A percentile compares a stretch with the other conserved stretches of the same genome.
phyloP scores from a whole-genome alignment of 306 rosid genomes.

The Begonia masoniana region DNA sequence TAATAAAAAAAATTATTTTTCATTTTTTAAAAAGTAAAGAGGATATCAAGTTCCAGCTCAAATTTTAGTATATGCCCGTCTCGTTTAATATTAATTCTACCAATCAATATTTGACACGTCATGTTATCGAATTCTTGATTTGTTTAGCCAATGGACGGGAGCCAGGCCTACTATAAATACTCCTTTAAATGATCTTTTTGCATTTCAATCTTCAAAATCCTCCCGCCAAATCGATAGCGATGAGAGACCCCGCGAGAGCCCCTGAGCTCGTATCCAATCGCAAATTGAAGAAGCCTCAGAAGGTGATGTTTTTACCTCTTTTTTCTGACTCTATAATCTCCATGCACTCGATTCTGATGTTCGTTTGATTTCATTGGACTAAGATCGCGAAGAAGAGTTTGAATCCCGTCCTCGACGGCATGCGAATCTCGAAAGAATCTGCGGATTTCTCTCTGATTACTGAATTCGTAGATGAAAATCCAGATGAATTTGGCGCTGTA shows the following conservation, averaged over 20 bases:
- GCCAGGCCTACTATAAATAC: too few relatives aligned
- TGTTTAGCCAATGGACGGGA: too few relatives aligned
- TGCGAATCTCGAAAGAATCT: background rate
- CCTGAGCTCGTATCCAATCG: constrained; percentile 3
- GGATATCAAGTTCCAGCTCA: too few relatives aligned
- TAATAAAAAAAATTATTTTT: too few relatives aligned
- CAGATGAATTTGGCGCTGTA: background rate
- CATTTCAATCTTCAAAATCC: background rate
- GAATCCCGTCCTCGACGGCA: too few relatives aligned
- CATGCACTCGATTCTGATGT: background rate
- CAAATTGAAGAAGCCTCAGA: constrained; percentile 12
- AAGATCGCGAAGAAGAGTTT: constrained; percentile 1
- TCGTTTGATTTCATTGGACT: background rate
- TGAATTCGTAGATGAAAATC: constrained; percentile 8
- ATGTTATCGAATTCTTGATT: too few relatives aligned
- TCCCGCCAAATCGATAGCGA: constrained; percentile 10
- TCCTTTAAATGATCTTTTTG: too few relatives aligned
- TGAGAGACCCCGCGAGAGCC: constrained; percentile 3
- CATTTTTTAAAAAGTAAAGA: too few relatives aligned
- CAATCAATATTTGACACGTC: too few relatives aligned
- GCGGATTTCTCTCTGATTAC: constrained; percentile 1
- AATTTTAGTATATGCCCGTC: too few relatives aligned
- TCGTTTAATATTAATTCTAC: too few relatives aligned
- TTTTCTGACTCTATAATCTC: background rate
- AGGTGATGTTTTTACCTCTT: background rate